Base-by-base conservation (phyloP, 495 filamentous ascomycete species). In the Clavariopsis aquatica region DNA sequence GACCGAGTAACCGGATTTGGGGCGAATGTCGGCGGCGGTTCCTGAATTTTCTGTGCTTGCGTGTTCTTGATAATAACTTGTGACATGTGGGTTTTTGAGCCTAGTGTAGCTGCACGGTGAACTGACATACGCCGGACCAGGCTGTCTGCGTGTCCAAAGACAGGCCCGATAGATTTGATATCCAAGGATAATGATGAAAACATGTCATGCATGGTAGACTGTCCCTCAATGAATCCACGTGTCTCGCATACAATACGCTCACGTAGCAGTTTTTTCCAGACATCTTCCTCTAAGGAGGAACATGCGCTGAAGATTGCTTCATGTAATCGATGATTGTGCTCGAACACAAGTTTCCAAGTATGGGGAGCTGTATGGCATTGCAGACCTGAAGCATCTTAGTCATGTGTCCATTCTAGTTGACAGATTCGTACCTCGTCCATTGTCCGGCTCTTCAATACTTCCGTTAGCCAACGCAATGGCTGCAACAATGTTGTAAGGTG, bases 341-440 rank as follows among this genome's bases (percentile, higher is more conserved):
- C 88, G 68, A 98, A 97, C 17, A 89, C 79, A n/a, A 97, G 72
- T 73, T 97, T 98, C 93, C 93, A 98, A 1, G 92, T 92, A 73
- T 90, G 90, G 13, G 87, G 85, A 22, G 89, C 91, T 20, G 87
- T 90, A 70, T 93, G 85, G 71, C 92, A 97, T 77, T 89, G 89
- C 7, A 96, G 75, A 1, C 93, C 93, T 96, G 55, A 17, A 51
- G 60, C 52, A 12, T 24, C 34, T 61, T 54, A 66, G 46, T 31
- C n/a, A 26, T 13, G 24, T 36, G 12, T 28, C 53, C 20, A 57
- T 12, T 27, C 43, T 78, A 66, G 79, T n/a, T 1, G 13, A 20
- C 13, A 24, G 19, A 6, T 0, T 38, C 49, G 8, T 62, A 96
- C 93, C 94, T 84, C 84, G 83, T 26, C 90, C 90, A 74, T 96